Percentiles rank a stretch among this genome's conserved stretches.
phyloP scores from a whole-genome alignment of 345 rosid species.

The Nephelium lappaceum region DNA sequence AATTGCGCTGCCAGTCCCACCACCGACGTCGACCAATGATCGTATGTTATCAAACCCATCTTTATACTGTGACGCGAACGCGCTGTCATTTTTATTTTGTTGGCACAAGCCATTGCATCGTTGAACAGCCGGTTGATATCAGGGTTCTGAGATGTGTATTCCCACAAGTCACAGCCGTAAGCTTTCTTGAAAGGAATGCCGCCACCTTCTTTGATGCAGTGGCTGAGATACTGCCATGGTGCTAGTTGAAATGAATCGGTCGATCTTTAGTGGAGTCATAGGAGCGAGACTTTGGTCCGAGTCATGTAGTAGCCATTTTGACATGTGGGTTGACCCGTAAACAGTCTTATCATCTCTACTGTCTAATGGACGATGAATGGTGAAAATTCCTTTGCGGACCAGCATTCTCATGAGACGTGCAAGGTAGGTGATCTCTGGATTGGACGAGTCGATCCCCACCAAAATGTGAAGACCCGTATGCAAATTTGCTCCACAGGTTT shows the following conservation, averaged over 20 bases:
- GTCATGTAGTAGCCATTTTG: conserved; percentile 31
- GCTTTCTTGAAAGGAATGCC: conserved; percentile 13
- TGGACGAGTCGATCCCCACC: background rate
- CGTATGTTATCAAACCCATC: conserved; percentile 12
- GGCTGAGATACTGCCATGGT: conserved; percentile 22
- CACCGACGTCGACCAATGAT: conserved; percentile 27
- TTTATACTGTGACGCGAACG: background rate
- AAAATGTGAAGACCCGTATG: background rate
- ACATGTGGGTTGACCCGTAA: conserved; percentile 27
- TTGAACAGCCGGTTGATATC: background rate
- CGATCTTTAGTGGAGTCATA: conserved; percentile 25
- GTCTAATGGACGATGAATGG: conserved; percentile 14
- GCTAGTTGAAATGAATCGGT: conserved; percentile 25
- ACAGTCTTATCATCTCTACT: background rate
- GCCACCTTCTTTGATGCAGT: conserved; percentile 17
- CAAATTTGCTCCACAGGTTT: background rate
- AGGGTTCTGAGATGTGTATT: conserved; percentile 12
- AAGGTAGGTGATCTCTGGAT: background rate
- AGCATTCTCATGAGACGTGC: conserved; percentile 46
- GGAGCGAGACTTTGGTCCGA: conserved; percentile 39
- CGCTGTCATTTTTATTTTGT: background rate
- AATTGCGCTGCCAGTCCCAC: conserved; percentile 22
- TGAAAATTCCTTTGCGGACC: conserved; percentile 36
- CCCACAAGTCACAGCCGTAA: conserved; percentile 11
- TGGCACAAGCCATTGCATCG: conserved; percentile 7